A percentile compares a stretch with the other conserved stretches of the same genome.
These are phyloP conservation scores for Fagopyrum homotropicum DNA, from an alignment of 148 eudicot genomes.

Conservation along the genomic window DNA sequence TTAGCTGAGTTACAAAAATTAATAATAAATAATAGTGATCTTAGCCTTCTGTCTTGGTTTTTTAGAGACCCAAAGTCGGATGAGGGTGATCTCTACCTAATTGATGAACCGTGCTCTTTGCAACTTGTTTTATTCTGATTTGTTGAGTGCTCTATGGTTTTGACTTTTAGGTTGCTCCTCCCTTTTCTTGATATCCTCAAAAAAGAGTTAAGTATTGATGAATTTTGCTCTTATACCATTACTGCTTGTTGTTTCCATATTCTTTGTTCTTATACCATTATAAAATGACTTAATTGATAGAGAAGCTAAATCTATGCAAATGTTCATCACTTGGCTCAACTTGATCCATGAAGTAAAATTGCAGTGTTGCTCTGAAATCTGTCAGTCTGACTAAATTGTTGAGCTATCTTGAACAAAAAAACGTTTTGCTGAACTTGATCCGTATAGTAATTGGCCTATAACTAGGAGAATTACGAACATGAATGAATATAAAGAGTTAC, in stretches of 20 bases:
- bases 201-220: not conserved
- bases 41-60: not conserved
- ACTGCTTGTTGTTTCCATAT: not conserved
- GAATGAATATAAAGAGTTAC: not conserved
- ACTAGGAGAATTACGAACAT: not conserved
- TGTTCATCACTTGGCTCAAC: not conserved
- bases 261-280: not conserved
- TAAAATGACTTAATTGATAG: not conserved
- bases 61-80: not conserved
- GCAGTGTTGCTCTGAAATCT: not conserved
- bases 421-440: not conserved
- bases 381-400: not conserved
- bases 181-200: not conserved
- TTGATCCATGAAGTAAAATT: not conserved
- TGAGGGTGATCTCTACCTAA: not conserved
- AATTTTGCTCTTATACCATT: not conserved
- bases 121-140: constrained; percentile 5
- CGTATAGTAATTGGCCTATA: not conserved
- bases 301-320: not conserved
- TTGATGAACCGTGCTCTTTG: not conserved
- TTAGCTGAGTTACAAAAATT: not conserved
- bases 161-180: not conserved
- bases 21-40: not conserved
- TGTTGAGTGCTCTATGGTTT: constrained; percentile 1
- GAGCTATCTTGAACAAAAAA: not conserved